Base-by-base conservation (phyloP, 2,329 filamentous ascomycete species). In the Trichothecium sympodiale region DNA sequence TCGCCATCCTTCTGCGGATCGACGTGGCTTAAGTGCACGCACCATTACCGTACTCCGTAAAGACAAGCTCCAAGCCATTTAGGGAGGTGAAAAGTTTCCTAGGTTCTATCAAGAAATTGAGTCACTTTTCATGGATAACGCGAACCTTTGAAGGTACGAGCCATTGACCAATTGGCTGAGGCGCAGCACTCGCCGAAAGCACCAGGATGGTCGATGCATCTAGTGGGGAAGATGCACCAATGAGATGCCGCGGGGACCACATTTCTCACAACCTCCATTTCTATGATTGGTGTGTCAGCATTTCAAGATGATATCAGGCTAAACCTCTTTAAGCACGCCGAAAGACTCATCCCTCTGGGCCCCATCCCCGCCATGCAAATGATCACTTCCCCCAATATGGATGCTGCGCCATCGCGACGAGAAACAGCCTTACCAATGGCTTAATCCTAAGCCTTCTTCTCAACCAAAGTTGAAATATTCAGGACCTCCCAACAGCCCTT, bases 311-410 rank as follows among this genome's bases (percentile, higher is more conserved):
- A n/a, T 31, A 30, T 31, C 39, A 38, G 38, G 49, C 60, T 59
- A 60, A 42, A 27, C 60, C 59, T 40, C 37, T 49, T 58, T 46
- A 48, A 59, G 59, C 60, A 62, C 60, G 60, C 60, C 60, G 60
- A 63, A 61, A 50, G 57, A 60, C 54, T 60, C 57, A 56, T 25
- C 10, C 20, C 20, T 10, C 20, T 25, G 53, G 20, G 20, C 6
- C 6, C 20, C 20, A 25, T 25, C 20, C 20, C 20, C 20, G 20
- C 20, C 10, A 25, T 25, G 20, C 20, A 25, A 25, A 25, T 25
- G 20, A 25, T 25, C 20, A 25, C 20, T 25, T n/a, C 20, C 20
- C 20, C 20, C 20, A 25, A 25, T 10, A 25, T 25, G 6, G 20
- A 25, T 6, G 20, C 20, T 25, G 46, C 41, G 42, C 34, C 40